Base-by-base conservation (phyloP, 495 filamentous ascomycete species). In the Cryomyces antarcticus region DNA sequence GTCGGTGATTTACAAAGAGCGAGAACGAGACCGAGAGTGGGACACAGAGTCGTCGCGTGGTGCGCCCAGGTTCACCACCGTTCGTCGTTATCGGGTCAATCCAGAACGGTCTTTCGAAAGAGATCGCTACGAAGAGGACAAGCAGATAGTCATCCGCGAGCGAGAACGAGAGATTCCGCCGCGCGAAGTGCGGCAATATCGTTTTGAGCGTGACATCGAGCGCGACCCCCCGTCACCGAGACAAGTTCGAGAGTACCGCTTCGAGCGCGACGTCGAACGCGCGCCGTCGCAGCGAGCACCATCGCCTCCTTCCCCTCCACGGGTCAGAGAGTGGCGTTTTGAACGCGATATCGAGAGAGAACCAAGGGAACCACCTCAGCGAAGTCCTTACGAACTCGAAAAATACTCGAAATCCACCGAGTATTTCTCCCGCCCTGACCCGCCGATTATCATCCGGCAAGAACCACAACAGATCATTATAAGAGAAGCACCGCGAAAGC, bases 381-480 rank as follows among this genome's bases (percentile, higher is more conserved):
- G 49, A 4, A 28, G 42, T 7, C 49, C 56, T 7, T 64, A 56
- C 49, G 71, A 75, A 38, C 52, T 78, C 13, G 72, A 77, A 55
- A 68, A 63, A 48, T 78, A 76, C 55, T 68, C 71, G 55, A 72
- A 71, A 52, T 74, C 79, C 44, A 71, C 71, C 37, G 82, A 86
- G 44, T 76, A 77, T 58, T 79, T 72, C 58, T 60, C 62, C n/a
- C 62, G 65, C 11, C 51, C 51, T 4, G 28, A 42, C 12, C 47
- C 67, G 37, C 75, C 78, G 37, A 75, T 80, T 49, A 63, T 83
- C 52, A 79, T 86, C 57, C 78, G 71, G 49, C 73, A 74, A 37
- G 72, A 83, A 31, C 67, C 65, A 37, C 76, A 82, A 51, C 72
- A 71, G 53, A 72, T 87, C 61, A 78, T 85, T 51, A 68, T 85